Evolutionary conservation across 805 yeast species (phyloP).

Genomic region (Barnettozyma californica): DNA sequence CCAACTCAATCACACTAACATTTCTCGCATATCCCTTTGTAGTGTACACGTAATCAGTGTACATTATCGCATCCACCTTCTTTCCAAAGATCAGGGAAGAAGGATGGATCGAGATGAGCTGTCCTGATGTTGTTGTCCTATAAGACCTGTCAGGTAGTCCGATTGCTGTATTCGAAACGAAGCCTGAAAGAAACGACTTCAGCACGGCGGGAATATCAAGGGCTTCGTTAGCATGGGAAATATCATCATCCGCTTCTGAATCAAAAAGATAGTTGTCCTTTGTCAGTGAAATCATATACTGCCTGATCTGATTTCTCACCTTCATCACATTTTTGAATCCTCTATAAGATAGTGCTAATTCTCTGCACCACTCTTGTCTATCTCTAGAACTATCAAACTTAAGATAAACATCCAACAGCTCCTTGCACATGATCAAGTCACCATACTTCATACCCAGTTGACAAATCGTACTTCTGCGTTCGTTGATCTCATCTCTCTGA

Average conservation of each 20-base stretch:
- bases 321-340: slow-evolving; percentile 75
- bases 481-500: slow-evolving; percentile 78
- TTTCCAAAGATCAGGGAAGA: slow-evolving; percentile 83
- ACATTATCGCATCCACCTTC: slow-evolving; percentile 83
- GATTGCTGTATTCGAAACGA: slow-evolving; percentile 81
- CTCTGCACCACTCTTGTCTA: slow-evolving; percentile 77
- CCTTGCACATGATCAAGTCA: slow-evolving; percentile 79
- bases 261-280: slow-evolving; percentile 30
- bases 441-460: slow-evolving; percentile 72
- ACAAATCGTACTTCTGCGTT: slow-evolving; percentile 62
- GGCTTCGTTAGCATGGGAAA: slow-evolving; percentile 17
- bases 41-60: slow-evolving; percentile 90
- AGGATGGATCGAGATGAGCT: slow-evolving; percentile 83
- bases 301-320: slow-evolving; percentile 69
- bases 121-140: slow-evolving; percentile 80
- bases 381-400: slow-evolving; percentile 46
- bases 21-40: slow-evolving; percentile 88
- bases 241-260: slow-evolving; percentile 10
- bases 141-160: slow-evolving; percentile 94
- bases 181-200: slow-evolving; percentile 80
- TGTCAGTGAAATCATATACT: slow-evolving; percentile 53
- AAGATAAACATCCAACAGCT: slow-evolving; percentile 55
- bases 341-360: slow-evolving; percentile 66
- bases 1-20: slow-evolving; percentile 74
- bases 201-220: slow-evolving; percentile 54